Base-by-base conservation (phyloP, 331 rosid species). In the Rhamnella rubrinervis region DNA sequence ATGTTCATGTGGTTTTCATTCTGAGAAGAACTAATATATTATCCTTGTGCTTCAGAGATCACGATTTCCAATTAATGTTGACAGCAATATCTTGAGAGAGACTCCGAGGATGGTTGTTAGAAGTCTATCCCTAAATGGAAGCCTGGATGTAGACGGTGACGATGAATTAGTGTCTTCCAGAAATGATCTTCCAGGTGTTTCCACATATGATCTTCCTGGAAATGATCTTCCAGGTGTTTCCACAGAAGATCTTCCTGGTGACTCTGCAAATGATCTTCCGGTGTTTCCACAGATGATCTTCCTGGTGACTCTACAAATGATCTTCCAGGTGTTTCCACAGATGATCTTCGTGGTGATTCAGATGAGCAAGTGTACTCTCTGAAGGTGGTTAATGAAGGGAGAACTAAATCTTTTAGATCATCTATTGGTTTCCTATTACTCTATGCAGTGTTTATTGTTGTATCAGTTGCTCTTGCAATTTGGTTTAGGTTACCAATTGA, bases 81-180 rank as follows among this genome's bases (percentile, higher is more conserved):
- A 89, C 66, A 70, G 35, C 20, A 62, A 81, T 28, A 85, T 87
- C 82, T 91, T 78, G 70, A 39, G 63, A 46, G 2, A 26, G 31
- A 87, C 98, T 67, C 98, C 96, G 1, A 0, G 23, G 23, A 23
- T 23, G 23, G 23, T 23, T 23, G 23, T 70, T 68, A 87, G 81
- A 81, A 87, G 89, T 73, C 84, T 80, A 55, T 87, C 91, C 41
- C 76, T 88, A 10, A 72, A 74, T 21, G 85, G 47, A 59, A 69
- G 85, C 79, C 66, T 80, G 21, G 72, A 67, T 63, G 78, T 62
- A 19, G 79, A 78, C 26, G 72, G 63, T 16, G 77, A 61, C 50
- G 18, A 35, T 0, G 97, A 88, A 76, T 91, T 97, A 9, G 95
- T 88, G 67, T 88, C 96, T 47, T 87, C 98, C 20, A 82, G 95